Base-by-base conservation (phyloP, 768 basidiomycete species). In the Leucosporidium scottii region DNA sequence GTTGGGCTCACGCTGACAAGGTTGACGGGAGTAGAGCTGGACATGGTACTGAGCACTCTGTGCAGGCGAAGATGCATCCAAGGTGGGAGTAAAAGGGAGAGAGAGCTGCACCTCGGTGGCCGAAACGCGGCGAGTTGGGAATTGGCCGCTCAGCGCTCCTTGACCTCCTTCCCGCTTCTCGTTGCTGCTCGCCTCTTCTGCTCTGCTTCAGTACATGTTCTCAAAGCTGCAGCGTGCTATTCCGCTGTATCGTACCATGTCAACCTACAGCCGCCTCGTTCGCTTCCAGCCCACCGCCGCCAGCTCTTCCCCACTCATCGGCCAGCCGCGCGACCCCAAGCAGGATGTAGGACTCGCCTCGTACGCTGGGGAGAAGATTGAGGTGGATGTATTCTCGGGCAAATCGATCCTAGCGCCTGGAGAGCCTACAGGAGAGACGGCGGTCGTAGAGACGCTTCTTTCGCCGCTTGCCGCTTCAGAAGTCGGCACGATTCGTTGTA, bases 401-500 rank as follows among this genome's bases (percentile, higher is more conserved):
- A 47, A 15, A 2, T 74, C 74, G 12, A 60, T 78, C 8, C 61
- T 78, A 1, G n/a, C 5, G 3, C 73, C 79, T 18, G 78, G 79
- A 18, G 56, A 68, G 18, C 68, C 65, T 57, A 78, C 76, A 25
- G 77, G 75, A 0, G 50, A 64, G 65, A 69, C 30, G 39, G 75
- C 67, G 54, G 30, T 50, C 17, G 77, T 78, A 6, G 73, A 60
- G 47, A 59, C 39, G 62, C 34, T 80, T 23, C 51, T 79, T 57
- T 73, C 68, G 25, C 79, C 78, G 3, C 59, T 80, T 50, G 48
- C 72, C 0, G 58, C 64, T 66, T 59, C 58, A 4, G 77, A 79
- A 61, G 77, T 77, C 23, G 78, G 78, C 1, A 78, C 78, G 3
- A 78, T 80, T 44, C 67, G 79, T 4, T 78, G 78, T 68, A 78